Percentiles rank a stretch among this genome's conserved stretches.
Conservation (phyloP, 768 basidiomycete genomes). For the Naematelia aurantialba region DNA sequence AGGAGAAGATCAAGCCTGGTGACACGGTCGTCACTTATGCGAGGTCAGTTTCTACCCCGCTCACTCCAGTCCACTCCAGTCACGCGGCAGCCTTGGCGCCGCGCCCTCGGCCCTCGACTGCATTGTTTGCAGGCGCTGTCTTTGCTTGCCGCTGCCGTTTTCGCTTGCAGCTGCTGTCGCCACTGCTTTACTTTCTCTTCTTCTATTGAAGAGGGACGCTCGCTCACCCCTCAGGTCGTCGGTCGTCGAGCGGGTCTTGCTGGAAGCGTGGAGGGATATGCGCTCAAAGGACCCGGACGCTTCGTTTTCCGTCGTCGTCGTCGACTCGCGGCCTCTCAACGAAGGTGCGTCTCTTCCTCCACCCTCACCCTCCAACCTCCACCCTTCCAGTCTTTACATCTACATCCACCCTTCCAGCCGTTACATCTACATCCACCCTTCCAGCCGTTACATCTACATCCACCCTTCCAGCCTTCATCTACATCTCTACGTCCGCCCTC, state of each 20-base stretch:
- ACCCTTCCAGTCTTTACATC: neutral
- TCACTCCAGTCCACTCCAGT: neutral
- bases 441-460: no score
- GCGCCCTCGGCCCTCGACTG: neutral
- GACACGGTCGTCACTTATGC: slow-evolving; percentile 92
- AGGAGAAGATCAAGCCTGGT: slow-evolving; percentile 89
- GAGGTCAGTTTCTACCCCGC: slow-evolving; percentile 62
- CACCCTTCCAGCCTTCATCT: no score
- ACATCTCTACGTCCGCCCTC: no score
- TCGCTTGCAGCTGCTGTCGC: no score
- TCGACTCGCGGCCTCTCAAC: slow-evolving; percentile 89
- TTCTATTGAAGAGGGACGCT: no score
- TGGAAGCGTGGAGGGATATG: slow-evolving; percentile 58
- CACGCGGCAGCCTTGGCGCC: neutral
- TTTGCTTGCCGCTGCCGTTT: neutral
- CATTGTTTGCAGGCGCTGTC: no score
- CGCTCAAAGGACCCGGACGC: slow-evolving; percentile 55
- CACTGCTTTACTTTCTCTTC: no score
- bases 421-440: no score
- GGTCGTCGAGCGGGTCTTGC: slow-evolving; percentile 81
- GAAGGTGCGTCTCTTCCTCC: slow-evolving; percentile 61
- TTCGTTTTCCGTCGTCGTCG: slow-evolving; percentile 84
- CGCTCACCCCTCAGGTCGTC: slow-evolving; percentile 75
- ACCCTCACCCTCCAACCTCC: no score
- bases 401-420: neutral